Base-by-base conservation (phyloP, 495 filamentous ascomycete species). In the Letharia lupina region DNA sequence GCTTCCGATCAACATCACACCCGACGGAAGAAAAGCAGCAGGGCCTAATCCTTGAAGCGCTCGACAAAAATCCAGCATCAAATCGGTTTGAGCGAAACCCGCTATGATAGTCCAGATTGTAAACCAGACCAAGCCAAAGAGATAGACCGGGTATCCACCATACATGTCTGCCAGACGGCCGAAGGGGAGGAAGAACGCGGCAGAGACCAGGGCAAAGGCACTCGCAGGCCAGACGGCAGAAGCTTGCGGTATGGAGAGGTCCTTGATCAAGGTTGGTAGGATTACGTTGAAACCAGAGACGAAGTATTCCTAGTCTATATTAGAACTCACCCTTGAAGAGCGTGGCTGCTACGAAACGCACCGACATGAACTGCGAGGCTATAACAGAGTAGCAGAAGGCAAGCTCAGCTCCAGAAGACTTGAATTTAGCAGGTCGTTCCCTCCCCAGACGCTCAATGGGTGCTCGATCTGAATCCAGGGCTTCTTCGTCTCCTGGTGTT, bases 271-370 rank as follows among this genome's bases (percentile, higher is more conserved):
- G 0, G 84, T 84, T 12, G 91, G 91, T 3, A 93, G 76, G 61
- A 96, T 80, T 68, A 95, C 84, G 70, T 90, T 93, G 75, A 92
- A 96, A 57, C 91, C 91, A 52, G 88, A 91, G 45, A 93, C 86
- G 72, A 91, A 92, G 75, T 90, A 96, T 78, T 95, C 85, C 80
- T 81, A 66, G 20, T 28, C 57, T 11, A 60, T 13, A 40, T 52
- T 18, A 59, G 11, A 15, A 47, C 37, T 41, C 61, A 44, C 37
- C 16, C n/a, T 59, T 39, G 9, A 16, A 35, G 12, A 37, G 15
- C 44, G 12, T 13, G 47, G n/a, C 28, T n/a, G 12, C 48, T 39
- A 60, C 56, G 16, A 10, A 52, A 77, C 84, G 67, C 77, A 86
- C 87, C 47, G 87, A 82, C 70, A 94, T 79, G 40, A 90, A 80